Conservation (phyloP, 352 stramenopile species). For the Aphanomyces euteiches region DNA sequence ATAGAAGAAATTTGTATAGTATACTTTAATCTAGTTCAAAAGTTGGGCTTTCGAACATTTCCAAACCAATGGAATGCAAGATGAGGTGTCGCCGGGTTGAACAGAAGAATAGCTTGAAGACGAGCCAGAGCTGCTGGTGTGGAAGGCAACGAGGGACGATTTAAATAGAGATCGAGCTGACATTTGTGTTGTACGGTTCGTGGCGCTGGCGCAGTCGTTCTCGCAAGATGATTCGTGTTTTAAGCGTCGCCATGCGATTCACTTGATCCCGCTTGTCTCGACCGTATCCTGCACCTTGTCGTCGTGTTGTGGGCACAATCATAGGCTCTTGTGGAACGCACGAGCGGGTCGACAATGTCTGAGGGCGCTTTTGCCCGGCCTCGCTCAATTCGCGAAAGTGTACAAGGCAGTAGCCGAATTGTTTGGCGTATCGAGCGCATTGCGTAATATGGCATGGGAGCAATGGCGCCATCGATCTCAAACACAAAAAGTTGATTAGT, state of each 20-base stretch:
- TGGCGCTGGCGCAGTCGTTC: constrained; percentile 3
- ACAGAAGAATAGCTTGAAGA: constrained; percentile 1
- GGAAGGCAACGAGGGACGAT: not conserved
- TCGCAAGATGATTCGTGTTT: constrained; percentile 6
- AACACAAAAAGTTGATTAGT: no score
- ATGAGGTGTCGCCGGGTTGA: constrained; percentile 8
- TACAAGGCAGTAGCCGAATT: not conserved
- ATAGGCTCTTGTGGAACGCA: not conserved
- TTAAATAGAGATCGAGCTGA: no score
- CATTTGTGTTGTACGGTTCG: not conserved
- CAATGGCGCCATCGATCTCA: not conserved
- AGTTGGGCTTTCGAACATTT: constrained; percentile 8
- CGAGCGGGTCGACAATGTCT: not conserved
- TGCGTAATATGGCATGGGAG: not conserved
- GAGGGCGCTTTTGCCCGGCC: not conserved
- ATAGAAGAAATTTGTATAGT: not conserved
- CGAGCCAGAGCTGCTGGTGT: not conserved
- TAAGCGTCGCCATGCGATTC: constrained; percentile 10
- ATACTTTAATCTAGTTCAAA: not conserved
- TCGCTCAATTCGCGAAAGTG: not conserved
- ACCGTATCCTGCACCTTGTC: not conserved
- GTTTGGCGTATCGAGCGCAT: not conserved
- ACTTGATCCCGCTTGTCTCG: not conserved
- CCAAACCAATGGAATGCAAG: not conserved
- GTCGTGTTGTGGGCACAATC: not conserved